Evolutionary conservation across 2,329 filamentous ascomycete species (phyloP).

Genomic region (Fragosphaeria purpurea): DNA sequence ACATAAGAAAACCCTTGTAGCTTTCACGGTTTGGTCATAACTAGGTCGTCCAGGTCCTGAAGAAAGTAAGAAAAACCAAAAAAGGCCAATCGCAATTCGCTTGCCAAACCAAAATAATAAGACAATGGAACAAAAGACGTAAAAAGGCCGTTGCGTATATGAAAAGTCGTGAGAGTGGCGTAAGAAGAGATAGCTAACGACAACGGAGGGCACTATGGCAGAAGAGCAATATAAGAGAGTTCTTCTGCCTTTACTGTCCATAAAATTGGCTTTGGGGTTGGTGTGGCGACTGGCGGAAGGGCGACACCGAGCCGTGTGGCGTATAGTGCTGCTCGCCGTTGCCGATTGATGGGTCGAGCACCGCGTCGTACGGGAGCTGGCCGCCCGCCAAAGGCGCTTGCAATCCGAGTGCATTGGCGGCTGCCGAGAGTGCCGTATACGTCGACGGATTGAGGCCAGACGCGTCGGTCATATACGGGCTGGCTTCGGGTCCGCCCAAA

Average conservation of each 20-base stretch:
- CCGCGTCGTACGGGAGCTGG: slow-evolving; percentile 23
- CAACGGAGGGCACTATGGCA: not conserved
- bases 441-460: slow-evolving; percentile 21
- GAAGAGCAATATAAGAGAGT: not conserved
- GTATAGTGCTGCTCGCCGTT: slow-evolving; percentile 25
- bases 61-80: slow-evolving; percentile 5
- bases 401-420: slow-evolving; percentile 27
- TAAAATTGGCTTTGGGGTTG: slow-evolving; percentile 22
- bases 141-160: not conserved
- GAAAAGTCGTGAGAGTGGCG: no score
- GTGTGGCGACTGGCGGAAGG: slow-evolving; percentile 32
- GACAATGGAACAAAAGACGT: not conserved
- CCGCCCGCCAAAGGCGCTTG: slow-evolving; percentile 18
- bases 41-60: not conserved
- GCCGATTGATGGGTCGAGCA: slow-evolving; percentile 21
- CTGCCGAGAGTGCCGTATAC: slow-evolving; percentile 21
- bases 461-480: slow-evolving; percentile 22
- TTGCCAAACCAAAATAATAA: not conserved
- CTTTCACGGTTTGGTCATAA: not conserved
- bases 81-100: slow-evolving; percentile 1
- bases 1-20: not conserved
- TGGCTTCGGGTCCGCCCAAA: slow-evolving; percentile 10
- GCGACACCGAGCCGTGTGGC: slow-evolving; percentile 32
- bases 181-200: no score
- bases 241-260: slow-evolving; percentile 2